phyloP scores from a whole-genome alignment of 2,329 filamentous ascomycete genomes.

The Pseudogymnoascus sp. region DNA sequence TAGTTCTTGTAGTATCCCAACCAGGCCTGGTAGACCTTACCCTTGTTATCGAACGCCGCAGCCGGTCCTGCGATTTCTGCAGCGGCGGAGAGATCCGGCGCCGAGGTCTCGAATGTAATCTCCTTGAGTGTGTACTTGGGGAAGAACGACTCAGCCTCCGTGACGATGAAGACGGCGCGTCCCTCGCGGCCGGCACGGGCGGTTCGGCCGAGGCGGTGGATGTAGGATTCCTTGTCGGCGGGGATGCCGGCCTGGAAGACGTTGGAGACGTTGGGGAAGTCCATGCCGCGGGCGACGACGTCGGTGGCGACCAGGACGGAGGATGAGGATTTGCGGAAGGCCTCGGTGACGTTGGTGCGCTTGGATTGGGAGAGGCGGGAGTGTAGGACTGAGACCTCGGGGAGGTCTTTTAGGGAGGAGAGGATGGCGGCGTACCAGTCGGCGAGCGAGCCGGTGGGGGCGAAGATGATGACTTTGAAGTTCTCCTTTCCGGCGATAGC shows the following conservation, averaged over 20 bases:
- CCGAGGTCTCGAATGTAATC: conserved; percentile 44
- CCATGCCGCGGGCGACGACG: conserved; percentile 75
- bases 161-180: conserved; percentile 61
- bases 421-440: conserved; percentile 57
- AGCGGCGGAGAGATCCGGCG: conserved; percentile 38
- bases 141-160: conserved; percentile 48
- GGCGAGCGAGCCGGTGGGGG: conserved; percentile 70
- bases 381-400: conserved; percentile 52
- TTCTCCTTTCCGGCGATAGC: conserved; percentile 35
- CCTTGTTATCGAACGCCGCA: conserved; percentile 38
- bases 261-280: conserved; percentile 74
- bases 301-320: conserved; percentile 71
- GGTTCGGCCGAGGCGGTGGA: conserved; percentile 71
- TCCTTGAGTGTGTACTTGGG: conserved; percentile 43
- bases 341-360: conserved; percentile 63
- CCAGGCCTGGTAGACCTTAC: conserved; percentile 50
- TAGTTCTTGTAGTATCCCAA: conserved; percentile 47
- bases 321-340: conserved; percentile 57
- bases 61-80: conserved; percentile 34
- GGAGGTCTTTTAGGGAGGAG: conserved; percentile 23
- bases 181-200: conserved; percentile 68
- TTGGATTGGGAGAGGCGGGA: conserved; percentile 63
- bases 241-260: conserved; percentile 67
- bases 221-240: conserved; percentile 60
- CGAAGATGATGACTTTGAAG: conserved; percentile 96